phyloP scores from a whole-genome alignment of 306 rosid genomes.

The Vigna unguiculata region DNA sequence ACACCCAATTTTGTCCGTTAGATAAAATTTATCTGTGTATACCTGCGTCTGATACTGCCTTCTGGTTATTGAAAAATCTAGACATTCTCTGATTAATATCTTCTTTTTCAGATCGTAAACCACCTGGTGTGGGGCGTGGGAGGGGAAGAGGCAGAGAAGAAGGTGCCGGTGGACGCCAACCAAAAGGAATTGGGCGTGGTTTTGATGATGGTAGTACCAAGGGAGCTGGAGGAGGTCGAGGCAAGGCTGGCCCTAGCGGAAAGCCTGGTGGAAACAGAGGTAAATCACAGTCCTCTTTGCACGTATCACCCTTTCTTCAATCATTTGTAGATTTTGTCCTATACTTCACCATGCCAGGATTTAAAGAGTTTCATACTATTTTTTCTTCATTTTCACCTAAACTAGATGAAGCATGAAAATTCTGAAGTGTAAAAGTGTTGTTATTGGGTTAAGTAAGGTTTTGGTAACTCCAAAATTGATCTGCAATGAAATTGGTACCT shows the following conservation, averaged over 20 bases:
- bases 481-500: too few relatives aligned
- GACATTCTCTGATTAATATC: slow-evolving; percentile 20
- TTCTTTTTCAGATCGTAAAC: slow-evolving; percentile 74
- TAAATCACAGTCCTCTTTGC: slow-evolving; percentile 42
- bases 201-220: slow-evolving; percentile 79
- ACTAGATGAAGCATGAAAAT: slow-evolving; percentile 4
- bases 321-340: slow-evolving; percentile 17
- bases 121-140: slow-evolving; percentile 93
- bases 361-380: slow-evolving; percentile 2
- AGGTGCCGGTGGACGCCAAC: slow-evolving; percentile 68
- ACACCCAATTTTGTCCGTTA: too few relatives aligned
- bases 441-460: background rate
- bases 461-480: too few relatives aligned
- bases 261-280: slow-evolving; percentile 81
- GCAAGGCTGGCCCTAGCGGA: slow-evolving; percentile 76
- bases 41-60: background rate
- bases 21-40: background rate
- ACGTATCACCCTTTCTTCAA: background rate
- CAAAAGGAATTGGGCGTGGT: slow-evolving; percentile 88
- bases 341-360: background rate
- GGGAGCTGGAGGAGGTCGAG: slow-evolving; percentile 85
- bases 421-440: background rate
- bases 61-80: background rate
- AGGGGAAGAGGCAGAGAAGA: slow-evolving; percentile 94
- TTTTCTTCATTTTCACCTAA: slow-evolving; percentile 13